A percentile compares a stretch with the other conserved stretches of the same genome.
These are phyloP conservation scores for Starmerella stellata DNA, from an alignment of 805 yeast genomes.

Conservation along the genomic window DNA sequence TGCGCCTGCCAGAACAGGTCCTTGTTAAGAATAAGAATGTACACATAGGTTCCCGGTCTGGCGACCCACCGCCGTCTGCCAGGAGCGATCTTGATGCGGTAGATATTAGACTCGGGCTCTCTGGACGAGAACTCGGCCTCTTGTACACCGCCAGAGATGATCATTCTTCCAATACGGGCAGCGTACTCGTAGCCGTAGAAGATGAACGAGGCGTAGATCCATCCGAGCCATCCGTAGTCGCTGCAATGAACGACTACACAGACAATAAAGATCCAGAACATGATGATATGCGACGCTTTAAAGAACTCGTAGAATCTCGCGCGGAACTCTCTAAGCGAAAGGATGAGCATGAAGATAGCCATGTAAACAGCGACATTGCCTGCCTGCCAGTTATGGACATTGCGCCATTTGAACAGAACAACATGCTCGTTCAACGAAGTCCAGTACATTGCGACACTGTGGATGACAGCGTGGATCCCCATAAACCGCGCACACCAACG, in stretches of 20 bases:
- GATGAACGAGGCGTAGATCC: conserved; percentile 36
- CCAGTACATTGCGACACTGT: conserved; percentile 24
- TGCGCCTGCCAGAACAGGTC: conserved; percentile 51
- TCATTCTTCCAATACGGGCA: conserved; percentile 35
- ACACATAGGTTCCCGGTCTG: conserved; percentile 42
- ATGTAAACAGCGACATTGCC: conserved; percentile 30
- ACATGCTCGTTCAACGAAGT: conserved; percentile 16
- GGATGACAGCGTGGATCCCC: conserved; percentile 29
- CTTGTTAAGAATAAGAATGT: conserved; percentile 35
- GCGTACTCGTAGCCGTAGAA: conserved; percentile 55
- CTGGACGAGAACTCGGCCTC: conserved; percentile 15
- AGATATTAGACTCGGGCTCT: conserved; percentile 24
- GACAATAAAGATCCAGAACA: conserved; percentile 12
- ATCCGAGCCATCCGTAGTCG: conserved; percentile 41
- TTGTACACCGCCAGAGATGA: conserved; percentile 35
- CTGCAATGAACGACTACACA: conserved; percentile 37
- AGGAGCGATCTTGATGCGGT: conserved; percentile 17
- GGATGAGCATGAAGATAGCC: conserved; percentile 28
- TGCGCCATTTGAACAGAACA: conserved; percentile 18
- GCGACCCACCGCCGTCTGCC: conserved; percentile 32
- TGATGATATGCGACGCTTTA: conserved; percentile 29
- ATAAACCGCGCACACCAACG: conserved; percentile 34
- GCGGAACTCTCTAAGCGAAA: conserved; percentile 35
- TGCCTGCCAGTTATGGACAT: conserved; percentile 23
- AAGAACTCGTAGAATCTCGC: conserved; percentile 39